Evolutionary conservation across 192 early-diverging fungal species (phyloP).

Genomic region (Backusella circina): DNA sequence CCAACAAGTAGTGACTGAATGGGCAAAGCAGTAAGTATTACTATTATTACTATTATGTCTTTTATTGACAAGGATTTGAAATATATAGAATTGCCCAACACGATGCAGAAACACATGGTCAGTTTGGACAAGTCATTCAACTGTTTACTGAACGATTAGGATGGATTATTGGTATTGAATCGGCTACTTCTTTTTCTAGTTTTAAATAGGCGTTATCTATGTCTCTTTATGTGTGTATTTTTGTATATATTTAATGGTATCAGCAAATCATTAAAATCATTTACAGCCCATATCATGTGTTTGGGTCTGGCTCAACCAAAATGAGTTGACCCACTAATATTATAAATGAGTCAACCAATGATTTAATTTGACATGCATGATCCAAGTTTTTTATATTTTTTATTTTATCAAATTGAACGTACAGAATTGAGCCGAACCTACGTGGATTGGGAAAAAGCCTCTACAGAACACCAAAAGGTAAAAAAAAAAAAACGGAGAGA

Average conservation of each 20-base stretch:
- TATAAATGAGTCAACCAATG: too few species aligned
- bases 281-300: too few species aligned
- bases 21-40: slow-evolving; percentile 65
- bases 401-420: too few species aligned
- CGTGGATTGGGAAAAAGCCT: too few species aligned
- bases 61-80: background rate
- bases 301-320: too few species aligned
- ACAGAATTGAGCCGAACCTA: too few species aligned
- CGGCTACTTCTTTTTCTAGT: background rate
- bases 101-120: slow-evolving; percentile 50
- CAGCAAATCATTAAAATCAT: background rate
- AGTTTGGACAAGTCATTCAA: slow-evolving; percentile 55
- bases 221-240: background rate
- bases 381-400: too few species aligned
- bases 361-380: too few species aligned
- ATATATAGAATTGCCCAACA: slow-evolving; percentile 60
- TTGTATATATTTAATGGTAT: background rate
- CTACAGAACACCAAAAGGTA: too few species aligned
- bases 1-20: slow-evolving; percentile 75
- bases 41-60: background rate
- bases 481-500: too few species aligned
- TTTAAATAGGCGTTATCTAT: background rate
- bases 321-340: too few species aligned
- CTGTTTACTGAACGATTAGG: slow-evolving; percentile 60
- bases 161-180: slow-evolving; percentile 67